Evolutionary conservation across 495 filamentous ascomycete genomes (phyloP), one percentile per base, ranked within the genome.

Genomic region (Podospora pseudoanserina): DNA sequence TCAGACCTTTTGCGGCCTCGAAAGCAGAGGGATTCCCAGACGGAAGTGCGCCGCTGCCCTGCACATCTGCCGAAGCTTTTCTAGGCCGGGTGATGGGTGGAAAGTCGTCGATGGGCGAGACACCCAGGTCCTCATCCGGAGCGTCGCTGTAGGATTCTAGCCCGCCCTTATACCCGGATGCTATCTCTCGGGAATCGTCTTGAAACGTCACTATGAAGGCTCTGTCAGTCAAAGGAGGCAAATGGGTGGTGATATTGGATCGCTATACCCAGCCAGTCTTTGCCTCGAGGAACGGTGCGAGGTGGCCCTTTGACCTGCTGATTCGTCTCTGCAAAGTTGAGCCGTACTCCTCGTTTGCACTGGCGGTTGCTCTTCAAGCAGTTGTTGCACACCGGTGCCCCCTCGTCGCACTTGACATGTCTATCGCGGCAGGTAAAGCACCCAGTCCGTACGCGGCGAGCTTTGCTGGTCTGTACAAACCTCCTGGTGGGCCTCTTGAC

Each of bases 311-410:
- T 86, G 59, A 88, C 88, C 65, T 90, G 87, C 7, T 88, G 91
- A 74, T 97, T 93, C 71, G 97, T 94, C 73, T 97, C 94, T 70
- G 97, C 94, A 73, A 97, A 99, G 76, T 98, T 99, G 55, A 99
- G 84, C 53, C 92, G 86, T 23, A 97, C 81, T 15, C 95, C 95
- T 57, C 94, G 86, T 75, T 93, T 91, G 83, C 95, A 99, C 54
- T 88, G 80, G 59, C 94, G 84, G 70, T 86, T 92, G 23, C 93
- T 94, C 77, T 97, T 98, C 26, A 85, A 86, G 79, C 95, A 99
- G 73, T 99, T 99, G 69, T 80, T 78, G 74, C 94, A 98, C 60
- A 88, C 82, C 3, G 93, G 92, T 49, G 87, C 72, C 1, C 83
- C 89, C 78, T 99, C 95, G 74, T 99, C 94, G 76, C 87, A 88